Conservation (phyloP, 495 filamentous ascomycete genomes). For the Physcia stellaris region DNA sequence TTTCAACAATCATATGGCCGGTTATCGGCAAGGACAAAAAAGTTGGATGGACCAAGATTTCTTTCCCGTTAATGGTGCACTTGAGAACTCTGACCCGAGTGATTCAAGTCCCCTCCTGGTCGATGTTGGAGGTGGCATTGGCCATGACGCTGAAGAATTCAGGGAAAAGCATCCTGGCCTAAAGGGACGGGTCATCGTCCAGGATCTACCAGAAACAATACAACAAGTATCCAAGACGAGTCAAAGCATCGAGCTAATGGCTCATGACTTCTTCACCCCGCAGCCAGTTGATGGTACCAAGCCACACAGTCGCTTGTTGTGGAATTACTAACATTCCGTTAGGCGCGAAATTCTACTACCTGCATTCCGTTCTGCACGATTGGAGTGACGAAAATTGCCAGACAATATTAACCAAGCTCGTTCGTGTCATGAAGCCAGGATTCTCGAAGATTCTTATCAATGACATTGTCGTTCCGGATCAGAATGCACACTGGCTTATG, state of each 20-base stretch:
- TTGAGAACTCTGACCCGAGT: neutral
- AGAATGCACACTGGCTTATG: constrained; percentile 2
- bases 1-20: neutral
- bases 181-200: constrained; percentile 31
- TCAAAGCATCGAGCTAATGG: constrained; percentile 19
- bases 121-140: constrained; percentile 37
- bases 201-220: constrained; percentile 32
- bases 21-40: neutral
- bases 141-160: constrained; percentile 36
- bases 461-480: constrained; percentile 28
- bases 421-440: constrained; percentile 25
- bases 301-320: neutral
- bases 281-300: constrained; percentile 26
- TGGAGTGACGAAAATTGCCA: constrained; percentile 27
- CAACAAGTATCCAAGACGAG: constrained; percentile 17
- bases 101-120: constrained; percentile 26
- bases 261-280: constrained; percentile 36
- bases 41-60: neutral
- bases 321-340: neutral
- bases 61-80: neutral
- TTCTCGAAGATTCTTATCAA: constrained; percentile 33
- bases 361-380: constrained; percentile 32
- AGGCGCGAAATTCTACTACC: constrained; percentile 31
- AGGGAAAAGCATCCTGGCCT: constrained; percentile 15
- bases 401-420: constrained; percentile 23